phyloP scores from a whole-genome alignment of 2,329 filamentous ascomycete species.

The Pseudogymnoascus sp. region DNA sequence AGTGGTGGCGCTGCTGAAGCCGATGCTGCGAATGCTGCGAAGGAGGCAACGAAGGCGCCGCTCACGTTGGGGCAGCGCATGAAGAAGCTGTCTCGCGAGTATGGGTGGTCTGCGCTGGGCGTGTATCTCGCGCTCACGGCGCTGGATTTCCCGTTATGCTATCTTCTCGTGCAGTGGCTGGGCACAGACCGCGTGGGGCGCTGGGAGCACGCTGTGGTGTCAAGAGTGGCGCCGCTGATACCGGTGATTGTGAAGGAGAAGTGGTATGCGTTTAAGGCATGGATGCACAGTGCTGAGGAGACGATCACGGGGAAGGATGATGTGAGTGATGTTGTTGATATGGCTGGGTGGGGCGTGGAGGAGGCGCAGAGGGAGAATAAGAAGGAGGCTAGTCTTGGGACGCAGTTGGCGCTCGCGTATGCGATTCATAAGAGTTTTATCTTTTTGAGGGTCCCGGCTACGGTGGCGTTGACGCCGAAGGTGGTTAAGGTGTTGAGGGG shows the following conservation, averaged over 20 bases:
- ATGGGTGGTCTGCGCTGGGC: slow-evolving; percentile 88
- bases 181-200: slow-evolving; percentile 74
- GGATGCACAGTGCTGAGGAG: slow-evolving; percentile 38
- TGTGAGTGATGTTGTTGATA: slow-evolving; percentile 39
- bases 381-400: slow-evolving; percentile 67
- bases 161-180: slow-evolving; percentile 71
- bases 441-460: slow-evolving; percentile 86
- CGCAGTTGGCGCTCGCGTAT: slow-evolving; percentile 86
- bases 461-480: slow-evolving; percentile 83
- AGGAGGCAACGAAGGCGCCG: background rate
- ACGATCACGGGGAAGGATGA: slow-evolving; percentile 37
- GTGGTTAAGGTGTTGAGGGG: slow-evolving; percentile 79
- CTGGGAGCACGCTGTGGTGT: slow-evolving; percentile 59
- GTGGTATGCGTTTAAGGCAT: slow-evolving; percentile 41
- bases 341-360: slow-evolving; percentile 52
- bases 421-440: slow-evolving; percentile 98
- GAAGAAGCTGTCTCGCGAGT: slow-evolving; percentile 80
- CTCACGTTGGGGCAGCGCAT: slow-evolving; percentile 33
- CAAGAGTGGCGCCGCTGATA: slow-evolving; percentile 47
- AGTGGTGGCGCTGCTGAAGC: slow-evolving; percentile 11
- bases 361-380: slow-evolving; percentile 53
- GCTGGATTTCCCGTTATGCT: slow-evolving; percentile 92
- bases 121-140: slow-evolving; percentile 79
- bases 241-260: slow-evolving; percentile 48
- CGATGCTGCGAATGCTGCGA: slow-evolving; percentile 10